Base-by-base conservation (phyloP, 2,329 filamentous ascomycete species). In the Chaetomiaceae sp. region DNA sequence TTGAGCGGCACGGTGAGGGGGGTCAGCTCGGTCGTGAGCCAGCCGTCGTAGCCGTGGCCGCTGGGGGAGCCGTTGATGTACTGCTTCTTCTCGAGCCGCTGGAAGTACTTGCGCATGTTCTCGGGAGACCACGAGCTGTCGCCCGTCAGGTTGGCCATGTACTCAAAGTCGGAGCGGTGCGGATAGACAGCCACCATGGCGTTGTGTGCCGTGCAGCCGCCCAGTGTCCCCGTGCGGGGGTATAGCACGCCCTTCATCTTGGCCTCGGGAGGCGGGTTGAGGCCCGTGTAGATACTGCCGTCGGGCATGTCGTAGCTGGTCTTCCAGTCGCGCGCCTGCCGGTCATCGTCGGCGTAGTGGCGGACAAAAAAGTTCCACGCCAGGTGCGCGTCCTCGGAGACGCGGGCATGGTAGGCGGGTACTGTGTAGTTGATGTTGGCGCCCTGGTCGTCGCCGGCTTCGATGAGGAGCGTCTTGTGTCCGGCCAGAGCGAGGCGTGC, bases 281-380 rank as follows among this genome's bases (percentile, higher is more conserved):
- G 60, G 6, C 70, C 69, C 5, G 64, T 63, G 37, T 69, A 76
- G 6, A 68, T 55, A 23, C 63, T 60, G 3, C 74, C 74, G 22
- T 72, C 63, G 0, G 69, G 47, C 11, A 61, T 66, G 15, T 64
- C 55, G 57, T 71, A 76, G 0, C 67, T 69, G 60, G 70, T 67
- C 67, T 85, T 82, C 59, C 69, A 76, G 61, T 83, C 79, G 40
- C 73, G 69, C 33, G 72, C 69, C 58, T 79, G 75, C 11, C 75
- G 73, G 3, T 57, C 65, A 17, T 75, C 65, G 57, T 83, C 74
- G 6, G 72, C 66, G 61, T 83, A 84, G 66, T 85, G 82, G 48
- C 78, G 76, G 53, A 85, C 80, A 57, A 76, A 86, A 66, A 79
- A 84, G 67, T 82, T 75, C 82, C 82, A 85, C 39, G 69, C 22